A percentile compares a stretch with the other conserved stretches of the same genome.
Evolutionary conservation across 2,329 filamentous ascomycete species (phyloP).

Genomic region (Dactylellina haptotyla): DNA sequence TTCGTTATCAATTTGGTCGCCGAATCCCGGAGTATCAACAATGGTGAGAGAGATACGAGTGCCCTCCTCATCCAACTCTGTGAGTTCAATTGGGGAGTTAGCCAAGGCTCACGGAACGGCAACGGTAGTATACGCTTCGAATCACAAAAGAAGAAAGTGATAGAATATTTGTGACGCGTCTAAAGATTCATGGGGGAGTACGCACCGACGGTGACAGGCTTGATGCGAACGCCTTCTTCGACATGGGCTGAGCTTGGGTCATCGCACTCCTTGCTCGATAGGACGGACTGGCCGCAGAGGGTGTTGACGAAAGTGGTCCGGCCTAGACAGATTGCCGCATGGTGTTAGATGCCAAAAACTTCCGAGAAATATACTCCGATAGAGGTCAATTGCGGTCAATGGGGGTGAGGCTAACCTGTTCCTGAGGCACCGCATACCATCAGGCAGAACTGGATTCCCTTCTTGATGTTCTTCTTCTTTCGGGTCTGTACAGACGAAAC

Average conservation of each 20-base stretch:
- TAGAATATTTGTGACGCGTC: constrained; percentile 42
- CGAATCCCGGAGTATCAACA: constrained; percentile 97
- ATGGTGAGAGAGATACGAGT: constrained; percentile 98
- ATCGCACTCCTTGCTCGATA: constrained; percentile 90
- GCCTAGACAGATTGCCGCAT: constrained; percentile 68
- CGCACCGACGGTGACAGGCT: constrained; percentile 96
- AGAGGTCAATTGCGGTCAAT: constrained; percentile 30
- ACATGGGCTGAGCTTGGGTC: constrained; percentile 87
- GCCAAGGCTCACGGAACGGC: too few species aligned
- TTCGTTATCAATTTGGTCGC: constrained; percentile 99
- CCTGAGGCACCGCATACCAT: constrained; percentile 99
- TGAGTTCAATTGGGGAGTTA: constrained; percentile 47
- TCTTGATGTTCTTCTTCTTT: constrained; percentile 99
- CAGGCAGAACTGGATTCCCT: constrained; percentile 99
- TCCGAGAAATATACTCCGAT: constrained; percentile 4
- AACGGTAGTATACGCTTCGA: too few species aligned
- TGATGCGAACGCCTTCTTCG: constrained; percentile 98
- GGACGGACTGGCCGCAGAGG: constrained; percentile 92
- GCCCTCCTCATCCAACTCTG: constrained; percentile 96
- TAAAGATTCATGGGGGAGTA: constrained; percentile 56
- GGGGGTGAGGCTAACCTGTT: constrained; percentile 88
- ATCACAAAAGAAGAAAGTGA: constrained; percentile 17
- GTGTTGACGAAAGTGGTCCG: constrained; percentile 99
- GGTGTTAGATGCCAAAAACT: constrained; percentile 20
- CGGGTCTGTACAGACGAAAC: constrained; percentile 96